Evolutionary conservation across 148 eudicot species (phyloP).

Genomic region (Vaccinium macrocarpon): DNA sequence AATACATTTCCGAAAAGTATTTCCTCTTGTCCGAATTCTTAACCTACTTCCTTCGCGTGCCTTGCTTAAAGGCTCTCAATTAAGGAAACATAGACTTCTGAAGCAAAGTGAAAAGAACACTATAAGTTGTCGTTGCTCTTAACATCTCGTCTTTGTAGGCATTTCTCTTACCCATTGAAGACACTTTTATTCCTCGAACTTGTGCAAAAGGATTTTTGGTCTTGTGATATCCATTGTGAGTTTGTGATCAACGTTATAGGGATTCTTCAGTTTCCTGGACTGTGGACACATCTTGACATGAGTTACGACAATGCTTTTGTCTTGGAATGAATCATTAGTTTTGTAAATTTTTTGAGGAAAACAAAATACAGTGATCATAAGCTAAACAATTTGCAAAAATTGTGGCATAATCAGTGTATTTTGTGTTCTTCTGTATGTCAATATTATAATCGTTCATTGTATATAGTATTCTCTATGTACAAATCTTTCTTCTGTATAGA

Average conservation of each 20-base stretch:
- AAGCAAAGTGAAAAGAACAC: not conserved
- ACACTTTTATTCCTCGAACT: not conserved
- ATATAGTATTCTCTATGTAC: not conserved
- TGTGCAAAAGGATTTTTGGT: not conserved
- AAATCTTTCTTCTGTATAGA: not conserved
- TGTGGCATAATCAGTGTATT: not conserved
- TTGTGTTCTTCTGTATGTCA: not conserved
- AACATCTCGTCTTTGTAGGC: not conserved
- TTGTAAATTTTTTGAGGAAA: not conserved
- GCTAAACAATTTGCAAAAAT: not conserved
- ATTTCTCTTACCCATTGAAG: not conserved
- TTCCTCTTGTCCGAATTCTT: no score
- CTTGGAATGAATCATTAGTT: not conserved
- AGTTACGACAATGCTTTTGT: not conserved
- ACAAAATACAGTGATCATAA: not conserved
- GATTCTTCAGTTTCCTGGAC: not conserved
- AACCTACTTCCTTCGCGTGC: not conserved
- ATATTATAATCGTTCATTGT: not conserved
- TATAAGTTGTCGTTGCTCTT: not conserved
- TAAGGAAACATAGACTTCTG: not conserved
- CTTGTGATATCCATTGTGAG: not conserved
- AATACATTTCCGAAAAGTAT: not conserved
- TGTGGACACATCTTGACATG: not conserved
- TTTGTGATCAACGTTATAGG: not conserved
- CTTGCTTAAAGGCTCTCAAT: not conserved